Base-by-base conservation (phyloP, 345 rosid species). In the Hirschfeldia incana region DNA sequence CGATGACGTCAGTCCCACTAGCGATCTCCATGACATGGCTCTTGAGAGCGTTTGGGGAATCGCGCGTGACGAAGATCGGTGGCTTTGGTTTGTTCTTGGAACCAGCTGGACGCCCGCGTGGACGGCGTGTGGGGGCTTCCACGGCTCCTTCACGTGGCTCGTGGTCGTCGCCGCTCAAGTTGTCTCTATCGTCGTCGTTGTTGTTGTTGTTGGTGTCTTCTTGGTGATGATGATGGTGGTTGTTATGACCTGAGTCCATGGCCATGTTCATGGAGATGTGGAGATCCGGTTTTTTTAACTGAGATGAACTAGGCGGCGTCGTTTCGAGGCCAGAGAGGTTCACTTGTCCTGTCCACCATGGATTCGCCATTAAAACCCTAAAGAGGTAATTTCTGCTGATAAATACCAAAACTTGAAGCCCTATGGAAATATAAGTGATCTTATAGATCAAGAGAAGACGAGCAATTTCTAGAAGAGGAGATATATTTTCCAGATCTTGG, bases 11-110 rank as follows among this genome's bases (percentile, higher is more conserved):
- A 3, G 91, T 78, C 4, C 93, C 93, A 33, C 72, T 87, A 34
- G 89, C 82, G 13, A 89, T 85, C 73, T 89, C 93, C 89, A 89
- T 84, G 32, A 89, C 89, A 80, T 89, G 93, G 67, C 90, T 87
- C 62, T 80, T 85, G 51, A 89, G 89, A 30, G 93, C 89, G 65
- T 87, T 89, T 64, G 91, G 93, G 78, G 91, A 87, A 51, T 89
- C 93, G 55, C 93, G 84, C 1, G 93, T 89, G 74, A 89, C 88
- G 27, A 89, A 89, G 28, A 89, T 89, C 6, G 93, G 93, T n/a
- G 93, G 91, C 62, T 85, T 85, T 12, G 88, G 85, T 73, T 81
- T 85, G 82, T 85, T 85, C 81, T 89, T 89, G 60, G 93, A 89
- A 58, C 88, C 88, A 53, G 88, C 70, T n/a, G 88, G 88, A 6